These are phyloP conservation scores for Homolaphlyctis polyrhiza DNA, from an alignment of 371 early-diverging fungal species.

Conservation along the genomic window DNA sequence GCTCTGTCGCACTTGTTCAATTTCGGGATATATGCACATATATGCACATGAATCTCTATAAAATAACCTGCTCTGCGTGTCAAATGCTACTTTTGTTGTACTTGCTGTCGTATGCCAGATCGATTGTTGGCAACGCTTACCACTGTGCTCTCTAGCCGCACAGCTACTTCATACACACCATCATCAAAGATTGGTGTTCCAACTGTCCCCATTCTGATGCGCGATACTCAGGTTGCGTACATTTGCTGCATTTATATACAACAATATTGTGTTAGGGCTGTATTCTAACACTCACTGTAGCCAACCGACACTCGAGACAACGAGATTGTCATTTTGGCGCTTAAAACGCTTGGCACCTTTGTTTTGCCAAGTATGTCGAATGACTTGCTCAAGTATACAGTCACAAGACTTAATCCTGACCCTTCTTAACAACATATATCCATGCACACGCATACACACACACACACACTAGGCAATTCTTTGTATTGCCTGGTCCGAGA, in stretches of 20 bases:
- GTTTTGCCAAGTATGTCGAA: conserved; percentile 53
- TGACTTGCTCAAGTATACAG: not conserved
- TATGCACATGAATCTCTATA: too few species aligned
- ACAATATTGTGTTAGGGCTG: not conserved
- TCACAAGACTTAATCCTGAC: not conserved
- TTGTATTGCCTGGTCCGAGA: not conserved
- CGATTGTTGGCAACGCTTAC: too few species aligned
- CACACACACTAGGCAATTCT: too few species aligned
- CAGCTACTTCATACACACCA: not conserved
- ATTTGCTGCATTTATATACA: not conserved
- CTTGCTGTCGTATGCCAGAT: too few species aligned
- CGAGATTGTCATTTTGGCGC: conserved; percentile 69
- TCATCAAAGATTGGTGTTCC: not conserved
- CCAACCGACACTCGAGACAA: not conserved
- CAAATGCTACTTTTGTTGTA: too few species aligned
- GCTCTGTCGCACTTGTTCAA: too few species aligned
- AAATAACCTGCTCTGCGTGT: too few species aligned
- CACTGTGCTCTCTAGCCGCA: not conserved
- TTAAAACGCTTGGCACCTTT: conserved; percentile 77
- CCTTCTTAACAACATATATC: not conserved
- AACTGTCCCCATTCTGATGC: not conserved
- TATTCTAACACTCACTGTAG: not conserved
- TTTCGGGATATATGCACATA: too few species aligned
- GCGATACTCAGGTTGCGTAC: not conserved
- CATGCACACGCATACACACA: too few species aligned